Conservation (phyloP, 2,329 filamentous ascomycete species). For the Rhynchosporium graminicola region DNA sequence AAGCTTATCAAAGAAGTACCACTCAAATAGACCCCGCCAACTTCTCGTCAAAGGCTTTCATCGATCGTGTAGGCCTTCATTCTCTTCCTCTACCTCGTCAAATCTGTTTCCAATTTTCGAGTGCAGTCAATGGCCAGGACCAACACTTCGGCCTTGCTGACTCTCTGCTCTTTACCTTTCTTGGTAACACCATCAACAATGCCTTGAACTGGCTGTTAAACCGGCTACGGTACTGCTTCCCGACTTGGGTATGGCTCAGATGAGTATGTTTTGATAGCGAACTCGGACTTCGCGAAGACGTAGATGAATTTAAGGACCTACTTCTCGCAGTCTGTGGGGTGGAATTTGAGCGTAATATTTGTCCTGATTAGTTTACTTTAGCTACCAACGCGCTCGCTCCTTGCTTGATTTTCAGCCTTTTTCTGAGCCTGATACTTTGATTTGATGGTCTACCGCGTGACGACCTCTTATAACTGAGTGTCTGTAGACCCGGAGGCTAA, state of each 20-base stretch:
- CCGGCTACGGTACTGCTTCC: constrained; percentile 26
- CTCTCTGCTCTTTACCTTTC: constrained; percentile 15
- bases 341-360: not conserved
- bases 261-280: not conserved
- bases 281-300: not conserved
- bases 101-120: constrained; percentile 19
- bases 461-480: no score
- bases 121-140: constrained; percentile 24
- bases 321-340: not conserved
- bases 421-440: not conserved
- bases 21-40: constrained; percentile 12
- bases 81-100: constrained; percentile 19
- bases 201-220: constrained; percentile 24
- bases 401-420: not conserved
- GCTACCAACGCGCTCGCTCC: no score
- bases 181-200: constrained; percentile 15
- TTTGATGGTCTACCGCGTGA: not conserved
- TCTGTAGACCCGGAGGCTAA: not conserved
- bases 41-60: constrained; percentile 12
- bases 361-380: not conserved
- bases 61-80: constrained; percentile 3
- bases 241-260: constrained; percentile 24
- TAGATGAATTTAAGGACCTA: not conserved
- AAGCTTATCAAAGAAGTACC: constrained; percentile 2
- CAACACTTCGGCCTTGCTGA: constrained; percentile 24